A percentile compares a stretch with the other conserved stretches of the same genome.
Evolutionary conservation across 2,329 filamentous ascomycete species (phyloP).

Genomic region (Calonectria hawksworthii): DNA sequence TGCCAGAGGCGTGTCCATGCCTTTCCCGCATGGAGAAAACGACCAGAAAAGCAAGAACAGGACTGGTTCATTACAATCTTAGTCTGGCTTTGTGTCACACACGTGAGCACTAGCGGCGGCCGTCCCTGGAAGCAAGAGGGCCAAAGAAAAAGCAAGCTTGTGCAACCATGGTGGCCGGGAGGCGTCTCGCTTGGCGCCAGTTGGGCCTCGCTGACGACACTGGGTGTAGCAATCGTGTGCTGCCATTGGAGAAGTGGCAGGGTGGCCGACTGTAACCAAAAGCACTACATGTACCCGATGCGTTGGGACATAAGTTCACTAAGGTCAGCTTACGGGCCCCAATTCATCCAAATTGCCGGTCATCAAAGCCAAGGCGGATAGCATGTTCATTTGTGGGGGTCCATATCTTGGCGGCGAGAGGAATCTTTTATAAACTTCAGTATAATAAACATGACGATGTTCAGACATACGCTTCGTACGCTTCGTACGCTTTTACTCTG

Average conservation of each 20-base stretch:
- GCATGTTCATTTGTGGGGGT: not conserved
- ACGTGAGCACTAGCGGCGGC: constrained; percentile 21
- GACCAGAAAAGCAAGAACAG: not conserved
- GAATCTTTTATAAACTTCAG: not conserved
- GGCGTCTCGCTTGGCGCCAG: constrained; percentile 26
- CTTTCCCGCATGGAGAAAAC: not conserved
- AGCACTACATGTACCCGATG: not conserved
- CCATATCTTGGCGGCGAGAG: not conserved
- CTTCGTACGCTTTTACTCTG: not conserved
- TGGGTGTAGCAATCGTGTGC: constrained; percentile 24
- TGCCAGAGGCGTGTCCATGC: not conserved
- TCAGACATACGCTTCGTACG: not conserved
- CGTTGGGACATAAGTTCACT: not conserved
- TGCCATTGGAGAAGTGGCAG: constrained; percentile 20
- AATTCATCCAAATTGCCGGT: constrained; percentile 21
- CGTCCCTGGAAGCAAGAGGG: not conserved
- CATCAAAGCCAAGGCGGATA: not conserved
- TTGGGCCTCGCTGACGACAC: constrained; percentile 39
- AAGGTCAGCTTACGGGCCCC: constrained; percentile 31
- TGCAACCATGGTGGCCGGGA: constrained; percentile 1
- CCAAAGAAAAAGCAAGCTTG: constrained; percentile 35
- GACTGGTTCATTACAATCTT: not conserved
- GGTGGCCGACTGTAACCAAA: not conserved
- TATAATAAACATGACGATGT: not conserved
- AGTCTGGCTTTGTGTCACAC: not conserved